Base-by-base conservation (phyloP, 1,284 basidiomycete species). In the Microbotryum saponariae region DNA sequence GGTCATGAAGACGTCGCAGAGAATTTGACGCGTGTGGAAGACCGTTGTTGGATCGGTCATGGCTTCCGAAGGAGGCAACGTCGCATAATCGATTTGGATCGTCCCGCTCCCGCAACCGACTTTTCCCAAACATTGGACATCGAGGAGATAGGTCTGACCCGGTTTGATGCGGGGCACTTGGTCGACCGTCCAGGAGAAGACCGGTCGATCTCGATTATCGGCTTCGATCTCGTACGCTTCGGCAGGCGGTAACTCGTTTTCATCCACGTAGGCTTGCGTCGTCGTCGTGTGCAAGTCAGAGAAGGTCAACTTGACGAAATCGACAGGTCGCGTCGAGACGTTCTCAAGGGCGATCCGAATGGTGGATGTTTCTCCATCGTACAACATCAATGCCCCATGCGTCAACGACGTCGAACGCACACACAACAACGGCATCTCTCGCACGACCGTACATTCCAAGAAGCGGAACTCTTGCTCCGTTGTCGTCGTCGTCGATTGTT, bases 151-250 rank as follows among this genome's bases (percentile, higher is more conserved):
- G 67, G 87, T 87, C 59, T 85, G 83, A 2, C 87, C 87, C 1
- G 91, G 85, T 18, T 77, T 75, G 46, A 93, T 84, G n/a, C 75
- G 67, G 0, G 74, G 51, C 48, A 80, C 79, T n/a, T 76, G 68
- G 29, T 82, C 52, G 45, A 62, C 80, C 21, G 80, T 12, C 88
- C 89, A 92, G 0, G 82, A 81, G 74, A 98, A 90, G 0, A 89
- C 85, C 0, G 89, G 91, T 42, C 82, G 80, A 60, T 88, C 82
- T 37, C 89, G 78, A 42, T 91, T 80, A 63, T 87, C 86, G 71
- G 86, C 85, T 73, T 97, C 92, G 2, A 90, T 85, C 77, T 97
- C 93, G 75, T 97, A 91, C 0, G 85, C 86, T 56, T 96, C 88
- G 66, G 86, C 87, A 2, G 90, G 84, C 1, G 85, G 82, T 10